A percentile compares a stretch with the other conserved stretches of the same genome.
These are phyloP conservation scores for Panaeolus papilionaceus DNA, from an alignment of 768 basidiomycete genomes.

Conservation along the genomic window DNA sequence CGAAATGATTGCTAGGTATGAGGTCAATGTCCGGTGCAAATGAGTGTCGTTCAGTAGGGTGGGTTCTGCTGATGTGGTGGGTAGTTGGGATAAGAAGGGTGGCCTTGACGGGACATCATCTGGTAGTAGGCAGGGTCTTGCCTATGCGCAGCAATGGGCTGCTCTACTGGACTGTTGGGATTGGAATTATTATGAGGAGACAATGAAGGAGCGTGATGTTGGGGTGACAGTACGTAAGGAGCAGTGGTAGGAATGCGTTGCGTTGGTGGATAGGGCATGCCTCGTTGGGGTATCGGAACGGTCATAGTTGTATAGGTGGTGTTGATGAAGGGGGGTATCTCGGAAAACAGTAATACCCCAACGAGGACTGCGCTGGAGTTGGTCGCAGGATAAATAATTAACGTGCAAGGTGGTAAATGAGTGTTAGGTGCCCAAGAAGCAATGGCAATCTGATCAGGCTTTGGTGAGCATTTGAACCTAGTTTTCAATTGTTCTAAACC, in stretches of 20 bases:
- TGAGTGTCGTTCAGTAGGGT: slow-evolving; percentile 10
- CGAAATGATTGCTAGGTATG: background rate
- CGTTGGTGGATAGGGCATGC: slow-evolving; percentile 32
- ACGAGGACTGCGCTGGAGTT: slow-evolving; percentile 58
- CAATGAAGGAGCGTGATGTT: slow-evolving; percentile 39
- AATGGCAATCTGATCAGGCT: slow-evolving; percentile 49
- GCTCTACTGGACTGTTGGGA: slow-evolving; percentile 42
- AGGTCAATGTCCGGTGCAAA: slow-evolving; percentile 9
- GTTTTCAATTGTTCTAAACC: slow-evolving; percentile 29
- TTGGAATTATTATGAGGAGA: slow-evolving; percentile 44
- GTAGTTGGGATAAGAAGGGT: slow-evolving; percentile 25
- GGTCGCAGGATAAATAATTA: slow-evolving; percentile 58
- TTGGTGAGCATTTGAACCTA: background rate
- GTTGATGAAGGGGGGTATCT: slow-evolving; percentile 6
- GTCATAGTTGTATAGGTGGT: background rate
- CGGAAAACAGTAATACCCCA: slow-evolving; percentile 53
- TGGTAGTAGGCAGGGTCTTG: slow-evolving; percentile 42
- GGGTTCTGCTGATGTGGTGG: slow-evolving; percentile 14
- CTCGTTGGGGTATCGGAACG: slow-evolving; percentile 26
- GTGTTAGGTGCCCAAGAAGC: slow-evolving; percentile 56
- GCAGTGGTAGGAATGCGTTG: slow-evolving; percentile 35
- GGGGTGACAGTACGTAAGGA: slow-evolving; percentile 40
- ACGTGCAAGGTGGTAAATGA: slow-evolving; percentile 49
- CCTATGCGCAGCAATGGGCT: slow-evolving; percentile 33
- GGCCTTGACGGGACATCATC: slow-evolving; percentile 33